These are phyloP conservation scores for Dendrobium huoshanense DNA, from an alignment of 106 monocot species.

Conservation along the genomic window DNA sequence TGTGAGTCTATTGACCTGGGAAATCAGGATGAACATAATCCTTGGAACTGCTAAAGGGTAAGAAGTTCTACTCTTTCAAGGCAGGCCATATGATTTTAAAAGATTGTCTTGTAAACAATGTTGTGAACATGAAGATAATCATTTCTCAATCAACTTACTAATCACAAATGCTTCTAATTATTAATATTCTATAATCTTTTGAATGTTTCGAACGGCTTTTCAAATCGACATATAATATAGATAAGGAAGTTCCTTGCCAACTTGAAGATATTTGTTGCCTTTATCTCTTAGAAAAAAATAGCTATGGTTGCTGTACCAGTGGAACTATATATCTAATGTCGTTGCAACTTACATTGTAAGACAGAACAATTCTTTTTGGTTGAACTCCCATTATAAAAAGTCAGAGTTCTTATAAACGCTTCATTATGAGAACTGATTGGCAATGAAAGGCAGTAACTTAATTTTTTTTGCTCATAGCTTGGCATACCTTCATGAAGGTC, in stretches of 20 bases:
- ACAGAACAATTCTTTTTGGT: too few relatives aligned
- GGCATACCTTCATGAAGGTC: constrained; percentile 46
- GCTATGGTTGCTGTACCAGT: too few relatives aligned
- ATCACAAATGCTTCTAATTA: not conserved
- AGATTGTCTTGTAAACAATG: not conserved
- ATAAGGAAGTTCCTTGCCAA: not conserved
- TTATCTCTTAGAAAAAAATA: too few relatives aligned
- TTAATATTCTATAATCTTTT: not conserved
- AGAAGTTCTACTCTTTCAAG: not conserved
- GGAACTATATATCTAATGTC: too few relatives aligned
- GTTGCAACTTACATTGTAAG: too few relatives aligned
- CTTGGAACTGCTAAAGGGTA: constrained; percentile 33
- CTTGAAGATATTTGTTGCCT: not conserved
- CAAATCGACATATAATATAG: not conserved
- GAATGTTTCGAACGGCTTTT: not conserved
- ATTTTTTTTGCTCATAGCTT: constrained; percentile 14
- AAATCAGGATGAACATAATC: not conserved
- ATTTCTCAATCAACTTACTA: not conserved
- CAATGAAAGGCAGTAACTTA: not conserved
- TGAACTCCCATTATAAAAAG: too few relatives aligned
- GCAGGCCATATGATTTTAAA: not conserved
- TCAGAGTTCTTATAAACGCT: too few relatives aligned
- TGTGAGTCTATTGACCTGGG: constrained; percentile 33
- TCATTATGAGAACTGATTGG: too few relatives aligned
- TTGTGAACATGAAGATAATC: not conserved